Conservation (phyloP, 2,329 filamentous ascomycete genomes). For the Lizonia empirigonia region DNA sequence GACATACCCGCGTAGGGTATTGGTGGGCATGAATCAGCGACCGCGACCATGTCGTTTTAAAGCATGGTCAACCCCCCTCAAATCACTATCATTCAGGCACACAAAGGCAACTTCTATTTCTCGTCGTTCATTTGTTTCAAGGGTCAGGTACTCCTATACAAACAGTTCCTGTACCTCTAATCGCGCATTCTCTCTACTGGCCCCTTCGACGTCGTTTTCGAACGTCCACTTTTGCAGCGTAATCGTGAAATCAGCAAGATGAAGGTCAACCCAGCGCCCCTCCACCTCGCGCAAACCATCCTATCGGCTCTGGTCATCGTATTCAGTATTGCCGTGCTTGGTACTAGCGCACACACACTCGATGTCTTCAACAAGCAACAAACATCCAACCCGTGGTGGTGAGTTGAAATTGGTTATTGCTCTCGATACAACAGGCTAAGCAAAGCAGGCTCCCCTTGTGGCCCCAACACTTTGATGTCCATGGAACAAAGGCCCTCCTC, state of each 20-base stretch:
- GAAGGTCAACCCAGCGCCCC: conserved; percentile 47
- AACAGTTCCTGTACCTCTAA: background rate
- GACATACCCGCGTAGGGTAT: conserved; percentile 9
- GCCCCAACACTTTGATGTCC: conserved; percentile 54
- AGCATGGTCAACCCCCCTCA: conserved; percentile 33
- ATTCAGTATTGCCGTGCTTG: conserved; percentile 51
- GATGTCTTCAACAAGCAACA: conserved; percentile 52
- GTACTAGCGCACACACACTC: conserved; percentile 52
- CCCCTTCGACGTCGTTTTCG: background rate
- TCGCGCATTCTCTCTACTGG: conserved; percentile 6
- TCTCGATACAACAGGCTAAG: no score
- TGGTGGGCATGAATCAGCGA: conserved; percentile 35
- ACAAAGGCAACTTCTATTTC: conserved; percentile 17
- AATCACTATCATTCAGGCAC: conserved; percentile 28
- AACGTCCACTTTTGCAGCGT: background rate
- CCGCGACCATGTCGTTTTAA: conserved; percentile 44
- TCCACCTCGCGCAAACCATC: conserved; percentile 43
- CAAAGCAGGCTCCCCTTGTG: conserved; percentile 48
- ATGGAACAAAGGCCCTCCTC: conserved; percentile 51
- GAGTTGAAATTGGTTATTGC: no score
- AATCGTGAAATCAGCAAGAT: conserved; percentile 23
- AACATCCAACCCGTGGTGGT: conserved; percentile 53
- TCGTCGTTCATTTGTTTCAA: conserved; percentile 31
- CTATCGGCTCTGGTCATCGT: conserved; percentile 46
- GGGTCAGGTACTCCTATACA: conserved; percentile 34